Evolutionary conservation across 139 green algal genomes (phyloP).

Genomic region (Micromonas commoda): DNA sequence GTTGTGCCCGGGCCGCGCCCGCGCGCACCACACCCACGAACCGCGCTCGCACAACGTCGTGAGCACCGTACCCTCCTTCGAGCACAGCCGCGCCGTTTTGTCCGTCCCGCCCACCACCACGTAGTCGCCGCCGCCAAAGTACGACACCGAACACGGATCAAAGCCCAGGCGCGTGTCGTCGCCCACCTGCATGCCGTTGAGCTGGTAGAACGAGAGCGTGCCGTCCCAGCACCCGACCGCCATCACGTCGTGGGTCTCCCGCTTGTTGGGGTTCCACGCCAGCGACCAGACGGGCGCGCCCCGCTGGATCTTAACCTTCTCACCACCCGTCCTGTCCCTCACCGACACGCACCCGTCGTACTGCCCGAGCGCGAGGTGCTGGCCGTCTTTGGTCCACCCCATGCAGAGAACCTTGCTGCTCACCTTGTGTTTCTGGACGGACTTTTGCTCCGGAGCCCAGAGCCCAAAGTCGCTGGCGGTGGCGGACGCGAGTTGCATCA

Average conservation of each 20-base stretch:
- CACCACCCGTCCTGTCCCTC: slow-evolving; percentile 58
- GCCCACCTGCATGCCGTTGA: slow-evolving; percentile 52
- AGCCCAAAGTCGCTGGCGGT: slow-evolving; percentile 69
- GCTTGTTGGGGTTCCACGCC: slow-evolving; percentile 27
- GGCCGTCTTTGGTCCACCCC: slow-evolving; percentile 67
- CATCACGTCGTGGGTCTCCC: slow-evolving; percentile 42
- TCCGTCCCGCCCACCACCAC: slow-evolving; percentile 57
- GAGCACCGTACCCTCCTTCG: slow-evolving; percentile 57
- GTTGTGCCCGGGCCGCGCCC: slow-evolving; percentile 52
- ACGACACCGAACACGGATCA: slow-evolving; percentile 53
- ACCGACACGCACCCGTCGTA: slow-evolving; percentile 66
- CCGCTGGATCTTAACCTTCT: slow-evolving; percentile 57
- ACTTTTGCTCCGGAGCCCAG: slow-evolving; percentile 76
- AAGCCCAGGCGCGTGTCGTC: slow-evolving; percentile 50
- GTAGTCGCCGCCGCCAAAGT: slow-evolving; percentile 59
- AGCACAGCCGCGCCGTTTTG: slow-evolving; percentile 52
- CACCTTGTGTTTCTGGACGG: slow-evolving; percentile 76
- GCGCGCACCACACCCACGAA: slow-evolving; percentile 57
- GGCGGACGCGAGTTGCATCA: slow-evolving; percentile 60
- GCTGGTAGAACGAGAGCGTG: slow-evolving; percentile 60
- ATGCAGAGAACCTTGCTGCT: slow-evolving; percentile 46
- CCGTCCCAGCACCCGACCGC: slow-evolving; percentile 65
- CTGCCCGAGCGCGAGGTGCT: slow-evolving; percentile 63
- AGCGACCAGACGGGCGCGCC: slow-evolving; percentile 63
- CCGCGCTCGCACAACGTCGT: slow-evolving; percentile 49